A percentile compares a stretch with the other conserved stretches of the same genome.
These are phyloP conservation scores for Quambalaria eucalypti DNA, from an alignment of 1,284 basidiomycete genomes.

Conservation along the genomic window DNA sequence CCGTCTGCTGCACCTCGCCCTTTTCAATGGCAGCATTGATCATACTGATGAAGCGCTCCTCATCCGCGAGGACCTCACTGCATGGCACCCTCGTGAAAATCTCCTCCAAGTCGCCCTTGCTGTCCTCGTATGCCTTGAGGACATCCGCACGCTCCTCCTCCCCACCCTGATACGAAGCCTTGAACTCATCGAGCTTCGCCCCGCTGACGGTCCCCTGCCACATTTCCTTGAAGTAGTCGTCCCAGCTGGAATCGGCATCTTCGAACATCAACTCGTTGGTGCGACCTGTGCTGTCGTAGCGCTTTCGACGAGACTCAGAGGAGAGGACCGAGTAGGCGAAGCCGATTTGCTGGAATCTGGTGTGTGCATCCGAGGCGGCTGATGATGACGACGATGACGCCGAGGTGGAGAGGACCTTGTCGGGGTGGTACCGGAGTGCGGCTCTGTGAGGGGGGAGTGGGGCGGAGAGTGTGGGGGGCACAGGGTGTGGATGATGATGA, in stretches of 20 bases:
- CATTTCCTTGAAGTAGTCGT: constrained; percentile 45
- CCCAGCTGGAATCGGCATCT: constrained; percentile 36
- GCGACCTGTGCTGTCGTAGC: constrained; percentile 41
- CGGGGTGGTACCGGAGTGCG: constrained; percentile 44
- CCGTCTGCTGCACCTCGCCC: constrained; percentile 16
- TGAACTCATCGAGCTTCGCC: constrained; percentile 35
- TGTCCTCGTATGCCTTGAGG: constrained; percentile 27
- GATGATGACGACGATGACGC: not conserved
- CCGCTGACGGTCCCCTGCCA: constrained; percentile 42
- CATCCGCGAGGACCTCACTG: constrained; percentile 33
- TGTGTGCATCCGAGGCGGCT: constrained; percentile 11
- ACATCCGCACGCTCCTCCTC: constrained; percentile 40
- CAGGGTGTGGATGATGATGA: not conserved
- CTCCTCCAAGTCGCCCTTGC: constrained; percentile 20
- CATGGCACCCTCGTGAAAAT: constrained; percentile 42
- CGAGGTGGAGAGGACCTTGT: constrained; percentile 31
- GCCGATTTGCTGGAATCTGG: constrained; percentile 40
- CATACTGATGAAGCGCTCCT: constrained; percentile 26
- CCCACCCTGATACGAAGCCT: constrained; percentile 35
- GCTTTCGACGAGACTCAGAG: constrained; percentile 23
- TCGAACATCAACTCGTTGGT: constrained; percentile 37
- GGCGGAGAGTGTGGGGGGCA: not conserved
- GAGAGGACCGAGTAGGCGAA: constrained; percentile 45
- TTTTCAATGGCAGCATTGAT: constrained; percentile 25
- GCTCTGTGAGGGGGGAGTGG: constrained; percentile 11